Evolutionary conservation across 2,329 filamentous ascomycete genomes (phyloP).

Genomic region (Cladosporium sp.): DNA sequence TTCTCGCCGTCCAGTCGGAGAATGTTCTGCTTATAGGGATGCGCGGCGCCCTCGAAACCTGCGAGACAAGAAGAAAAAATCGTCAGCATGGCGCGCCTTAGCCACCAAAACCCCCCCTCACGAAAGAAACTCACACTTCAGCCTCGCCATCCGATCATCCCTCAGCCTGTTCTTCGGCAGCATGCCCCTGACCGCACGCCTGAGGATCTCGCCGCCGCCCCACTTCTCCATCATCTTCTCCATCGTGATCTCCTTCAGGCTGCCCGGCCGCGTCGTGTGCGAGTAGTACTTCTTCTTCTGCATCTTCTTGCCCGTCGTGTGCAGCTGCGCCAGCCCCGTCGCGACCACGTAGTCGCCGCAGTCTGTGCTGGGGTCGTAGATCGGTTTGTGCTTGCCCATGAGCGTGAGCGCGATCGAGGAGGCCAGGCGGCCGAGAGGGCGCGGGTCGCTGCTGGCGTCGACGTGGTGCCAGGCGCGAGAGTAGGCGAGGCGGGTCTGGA

Average conservation of each 20-base stretch:
- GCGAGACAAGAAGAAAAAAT: constrained; percentile 3
- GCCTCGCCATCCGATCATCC: constrained; percentile 75
- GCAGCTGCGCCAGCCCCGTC: constrained; percentile 77
- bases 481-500: constrained; percentile 89
- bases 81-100: not conserved
- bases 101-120: not conserved
- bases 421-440: constrained; percentile 83
- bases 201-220: constrained; percentile 84
- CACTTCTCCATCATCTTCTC: constrained; percentile 90
- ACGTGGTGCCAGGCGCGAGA: constrained; percentile 93
- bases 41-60: constrained; percentile 85
- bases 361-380: constrained; percentile 93
- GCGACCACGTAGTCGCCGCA: constrained; percentile 99
- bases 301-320: constrained; percentile 86
- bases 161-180: constrained; percentile 91
- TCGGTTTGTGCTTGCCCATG: constrained; percentile 99
- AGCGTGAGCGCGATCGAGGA: constrained; percentile 78
- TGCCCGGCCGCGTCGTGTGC: constrained; percentile 85
- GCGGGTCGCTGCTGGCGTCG: constrained; percentile 59
- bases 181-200: constrained; percentile 93
- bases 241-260: constrained; percentile 84
- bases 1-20: constrained; percentile 53
- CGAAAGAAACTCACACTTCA: constrained; percentile 60
- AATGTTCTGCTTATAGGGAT: constrained; percentile 88
- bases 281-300: constrained; percentile 94